Percentiles rank a stretch among this genome's conserved stretches.
Evolutionary conservation across 108 stramenopile species (phyloP).

Genomic region (Conticribra guillardii): DNA sequence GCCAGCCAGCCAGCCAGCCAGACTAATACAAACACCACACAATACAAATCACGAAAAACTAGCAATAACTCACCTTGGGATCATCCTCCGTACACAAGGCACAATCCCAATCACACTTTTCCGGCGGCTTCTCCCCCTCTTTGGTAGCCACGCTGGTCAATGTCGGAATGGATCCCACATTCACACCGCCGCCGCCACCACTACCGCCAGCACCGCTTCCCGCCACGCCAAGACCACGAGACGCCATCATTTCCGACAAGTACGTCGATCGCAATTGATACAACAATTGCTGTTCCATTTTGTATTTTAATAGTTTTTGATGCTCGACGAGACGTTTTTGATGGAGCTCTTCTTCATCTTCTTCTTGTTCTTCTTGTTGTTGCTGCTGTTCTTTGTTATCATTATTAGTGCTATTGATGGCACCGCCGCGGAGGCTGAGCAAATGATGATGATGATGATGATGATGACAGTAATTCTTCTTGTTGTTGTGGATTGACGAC

Average conservation of each 20-base stretch:
- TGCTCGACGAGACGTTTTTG: too few species aligned
- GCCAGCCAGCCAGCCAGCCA: too few species aligned
- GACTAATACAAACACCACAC: too few species aligned
- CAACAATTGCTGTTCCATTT: conserved; percentile 72
- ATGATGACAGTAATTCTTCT: too few species aligned
- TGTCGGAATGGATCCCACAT: conserved; percentile 44
- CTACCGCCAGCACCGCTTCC: not conserved
- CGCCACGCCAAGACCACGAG: conserved; percentile 54
- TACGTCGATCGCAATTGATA: conserved; percentile 72
- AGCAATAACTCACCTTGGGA: conserved; percentile 61
- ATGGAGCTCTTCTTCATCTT: too few species aligned
- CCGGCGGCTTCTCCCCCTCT: conserved; percentile 62
- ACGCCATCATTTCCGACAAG: conserved; percentile 72
- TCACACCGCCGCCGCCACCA: not conserved
- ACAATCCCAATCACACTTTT: conserved; percentile 90
- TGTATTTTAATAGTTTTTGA: conserved; percentile 44
- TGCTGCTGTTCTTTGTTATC: too few species aligned
- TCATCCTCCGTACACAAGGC: conserved; percentile 67
- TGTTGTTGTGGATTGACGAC: too few species aligned
- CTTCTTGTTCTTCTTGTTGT: too few species aligned
- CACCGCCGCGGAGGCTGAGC: too few species aligned
- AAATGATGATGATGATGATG: too few species aligned
- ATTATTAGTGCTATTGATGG: too few species aligned
- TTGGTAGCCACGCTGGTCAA: conserved; percentile 58
- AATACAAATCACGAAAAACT: too few species aligned